Evolutionary conservation across 345 rosid species (phyloP).

Genomic region (Eucalyptus polybractea): DNA sequence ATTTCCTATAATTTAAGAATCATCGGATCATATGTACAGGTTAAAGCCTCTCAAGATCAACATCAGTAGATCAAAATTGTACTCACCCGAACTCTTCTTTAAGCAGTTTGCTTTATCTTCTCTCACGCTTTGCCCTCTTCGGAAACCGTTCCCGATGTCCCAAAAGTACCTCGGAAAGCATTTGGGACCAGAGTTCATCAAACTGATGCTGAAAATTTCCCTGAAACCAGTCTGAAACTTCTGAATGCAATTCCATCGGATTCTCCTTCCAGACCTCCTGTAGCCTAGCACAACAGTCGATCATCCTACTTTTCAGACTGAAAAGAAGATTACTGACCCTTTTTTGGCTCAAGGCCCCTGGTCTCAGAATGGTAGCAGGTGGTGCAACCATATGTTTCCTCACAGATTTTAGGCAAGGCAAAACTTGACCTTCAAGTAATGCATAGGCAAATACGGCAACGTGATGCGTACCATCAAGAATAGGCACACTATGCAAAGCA

Average conservation of each 20-base stretch:
- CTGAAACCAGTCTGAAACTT: conserved; percentile 70
- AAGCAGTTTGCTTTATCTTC: not conserved
- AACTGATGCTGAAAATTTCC: conserved; percentile 28
- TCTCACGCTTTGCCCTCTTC: conserved; percentile 4
- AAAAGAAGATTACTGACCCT: conserved; percentile 53
- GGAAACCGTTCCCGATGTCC: conserved; percentile 17
- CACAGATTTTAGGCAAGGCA: conserved; percentile 46
- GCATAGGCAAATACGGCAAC: conserved; percentile 56
- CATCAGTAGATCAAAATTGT: not conserved
- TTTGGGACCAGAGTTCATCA: conserved; percentile 44
- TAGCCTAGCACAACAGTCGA: conserved; percentile 34
- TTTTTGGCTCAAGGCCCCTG: conserved; percentile 41
- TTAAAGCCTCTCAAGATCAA: not conserved
- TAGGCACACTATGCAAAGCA: conserved; percentile 31
- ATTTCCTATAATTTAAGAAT: not conserved
- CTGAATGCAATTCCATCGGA: conserved; percentile 25
- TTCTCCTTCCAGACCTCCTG: conserved; percentile 43
- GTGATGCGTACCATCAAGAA: conserved; percentile 12
- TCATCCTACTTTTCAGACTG: conserved; percentile 24
- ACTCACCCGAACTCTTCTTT: not conserved
- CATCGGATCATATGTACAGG: not conserved
- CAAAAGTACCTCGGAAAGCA: conserved; percentile 35
- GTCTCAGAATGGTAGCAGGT: conserved; percentile 46
- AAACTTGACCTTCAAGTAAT: conserved; percentile 66
- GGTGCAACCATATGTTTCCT: conserved; percentile 35